Evolutionary conservation across 768 basidiomycete genomes (phyloP).

Genomic region (Cystoderma amianthinum): DNA sequence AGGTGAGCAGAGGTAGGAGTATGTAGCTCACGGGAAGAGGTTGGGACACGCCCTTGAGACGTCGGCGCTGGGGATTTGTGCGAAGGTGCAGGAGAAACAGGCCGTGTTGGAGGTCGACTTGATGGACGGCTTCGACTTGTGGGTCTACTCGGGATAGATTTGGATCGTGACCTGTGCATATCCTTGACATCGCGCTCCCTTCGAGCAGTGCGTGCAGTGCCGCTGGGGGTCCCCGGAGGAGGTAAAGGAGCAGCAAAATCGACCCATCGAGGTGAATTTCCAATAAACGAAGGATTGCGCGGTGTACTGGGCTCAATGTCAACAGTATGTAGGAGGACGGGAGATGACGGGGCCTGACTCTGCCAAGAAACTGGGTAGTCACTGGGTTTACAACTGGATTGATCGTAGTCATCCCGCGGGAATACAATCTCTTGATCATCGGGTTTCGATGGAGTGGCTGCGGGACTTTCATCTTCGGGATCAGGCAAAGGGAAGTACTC

Average conservation of each 20-base stretch:
- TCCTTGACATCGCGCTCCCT: conserved; percentile 7
- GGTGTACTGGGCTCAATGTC: neutral
- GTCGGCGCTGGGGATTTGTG: neutral
- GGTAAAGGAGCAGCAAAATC: neutral
- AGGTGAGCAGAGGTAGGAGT: conserved; percentile 11
- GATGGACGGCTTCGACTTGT: conserved; percentile 17
- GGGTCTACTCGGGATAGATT: conserved; percentile 17
- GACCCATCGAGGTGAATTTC: neutral
- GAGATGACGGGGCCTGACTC: conserved; percentile 5
- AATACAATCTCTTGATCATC: conserved; percentile 1
- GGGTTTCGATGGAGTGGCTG: conserved; percentile 4
- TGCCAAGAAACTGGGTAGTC: conserved; percentile 14
- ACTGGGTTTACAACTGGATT: conserved; percentile 12
- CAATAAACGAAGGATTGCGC: neutral
- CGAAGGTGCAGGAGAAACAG: conserved; percentile 9
- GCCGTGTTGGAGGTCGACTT: conserved; percentile 12
- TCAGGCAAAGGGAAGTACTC: conserved; percentile 27
- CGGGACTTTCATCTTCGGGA: conserved; percentile 17
- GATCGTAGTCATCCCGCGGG: neutral
- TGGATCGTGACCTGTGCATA: conserved; percentile 19
- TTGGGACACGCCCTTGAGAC: conserved; percentile 1
- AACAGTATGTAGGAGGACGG: conserved; percentile 1
- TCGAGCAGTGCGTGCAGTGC: conserved; percentile 5
- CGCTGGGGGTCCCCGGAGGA: conserved; percentile 2
- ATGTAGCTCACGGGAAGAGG: conserved; percentile 7